Evolutionary conservation across 257 asterid species (phyloP), one percentile per base, ranked within the genome.

Genomic region (Scutellaria minor): DNA sequence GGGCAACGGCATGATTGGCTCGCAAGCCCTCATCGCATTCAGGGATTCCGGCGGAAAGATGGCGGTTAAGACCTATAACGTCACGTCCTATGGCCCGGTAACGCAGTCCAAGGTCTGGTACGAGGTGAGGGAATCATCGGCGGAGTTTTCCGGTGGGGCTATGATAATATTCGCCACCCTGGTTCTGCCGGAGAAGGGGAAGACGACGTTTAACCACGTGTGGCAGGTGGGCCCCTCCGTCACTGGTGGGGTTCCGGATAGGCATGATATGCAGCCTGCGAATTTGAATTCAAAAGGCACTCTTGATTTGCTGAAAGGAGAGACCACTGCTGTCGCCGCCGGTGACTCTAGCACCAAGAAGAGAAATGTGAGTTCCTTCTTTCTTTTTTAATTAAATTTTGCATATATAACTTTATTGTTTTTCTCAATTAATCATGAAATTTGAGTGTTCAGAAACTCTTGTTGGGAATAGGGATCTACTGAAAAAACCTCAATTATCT

Each of bases 1-100:
- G 0, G 76, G 58, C 31, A 35, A 79, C 64, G 90, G 92, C 53
- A 93, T 93, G 98, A n/a, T 60, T 24, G 98, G 98, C 35, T 77
- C 96, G 0, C 97, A 90, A 66, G 89, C 98, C 31, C 84, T 93
- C 3, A 9, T 89, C 59, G 96, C 96, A 0, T 93, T 86, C 68
- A 73, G 67, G 47, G 77, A 76, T 44, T 35, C 92, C 66, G 61
- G 6, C 14, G 94, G 89, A 2, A 54, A 39, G 4, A 74, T 88
- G 86, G 27, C 65, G 15, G 94, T 86, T 2, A 78, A 79, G 76
- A 84, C 89, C 4, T 83, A 88, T 73, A 85, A 90, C 53, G 24
- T 79, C 51, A 58, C 80, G 18, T 66, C 83, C 2, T 86, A 82
- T 72, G 77, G 61, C 3, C 66, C 82, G 4, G 0, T 86, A 20